phyloP scores from a whole-genome alignment of 768 basidiomycete genomes.

The Hysterangium stoloniferum region DNA sequence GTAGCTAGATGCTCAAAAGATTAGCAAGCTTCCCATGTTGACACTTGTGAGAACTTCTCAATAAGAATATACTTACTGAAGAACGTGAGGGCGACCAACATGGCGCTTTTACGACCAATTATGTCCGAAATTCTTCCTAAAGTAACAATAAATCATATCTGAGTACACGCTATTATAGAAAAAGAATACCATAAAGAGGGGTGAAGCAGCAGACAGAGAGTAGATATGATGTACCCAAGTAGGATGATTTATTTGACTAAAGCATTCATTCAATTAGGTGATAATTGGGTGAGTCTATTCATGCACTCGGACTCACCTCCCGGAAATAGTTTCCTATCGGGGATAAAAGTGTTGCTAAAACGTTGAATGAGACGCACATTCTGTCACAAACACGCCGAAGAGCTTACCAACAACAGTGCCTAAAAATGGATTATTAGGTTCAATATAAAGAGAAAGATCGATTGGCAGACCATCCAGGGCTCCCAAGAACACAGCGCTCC shows the following conservation, averaged over 20 bases:
- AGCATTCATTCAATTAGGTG: neutral
- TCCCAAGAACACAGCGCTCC: constrained; percentile 78
- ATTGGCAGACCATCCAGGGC: constrained; percentile 66
- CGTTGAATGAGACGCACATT: neutral
- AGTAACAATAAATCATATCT: constrained; percentile 18
- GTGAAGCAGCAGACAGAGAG: constrained; percentile 88
- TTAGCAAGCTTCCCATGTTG: neutral
- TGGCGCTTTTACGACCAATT: constrained; percentile 77
- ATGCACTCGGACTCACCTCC: constrained; percentile 48
- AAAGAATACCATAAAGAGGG: constrained; percentile 62
- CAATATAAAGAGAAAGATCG: neutral
- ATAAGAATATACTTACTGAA: constrained; percentile 50
- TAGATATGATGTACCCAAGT: constrained; percentile 84
- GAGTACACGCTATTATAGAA: constrained; percentile 13
- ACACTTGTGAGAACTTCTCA: constrained; percentile 17
- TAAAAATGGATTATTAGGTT: constrained; percentile 20
- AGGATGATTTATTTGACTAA: constrained; percentile 47
- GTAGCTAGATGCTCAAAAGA: constrained; percentile 20
- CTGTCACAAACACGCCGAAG: neutral
- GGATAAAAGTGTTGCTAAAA: constrained; percentile 56
- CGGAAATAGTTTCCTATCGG: constrained; percentile 81
- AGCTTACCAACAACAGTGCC: constrained; percentile 64
- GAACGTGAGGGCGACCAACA: constrained; percentile 73
- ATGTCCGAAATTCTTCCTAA: constrained; percentile 79
- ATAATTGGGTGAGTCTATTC: neutral